A percentile compares a stretch with the other conserved stretches of the same genome.
These are phyloP conservation scores for Pulveroboletus ravenelii DNA, from an alignment of 768 basidiomycete species.

Conservation along the genomic window DNA sequence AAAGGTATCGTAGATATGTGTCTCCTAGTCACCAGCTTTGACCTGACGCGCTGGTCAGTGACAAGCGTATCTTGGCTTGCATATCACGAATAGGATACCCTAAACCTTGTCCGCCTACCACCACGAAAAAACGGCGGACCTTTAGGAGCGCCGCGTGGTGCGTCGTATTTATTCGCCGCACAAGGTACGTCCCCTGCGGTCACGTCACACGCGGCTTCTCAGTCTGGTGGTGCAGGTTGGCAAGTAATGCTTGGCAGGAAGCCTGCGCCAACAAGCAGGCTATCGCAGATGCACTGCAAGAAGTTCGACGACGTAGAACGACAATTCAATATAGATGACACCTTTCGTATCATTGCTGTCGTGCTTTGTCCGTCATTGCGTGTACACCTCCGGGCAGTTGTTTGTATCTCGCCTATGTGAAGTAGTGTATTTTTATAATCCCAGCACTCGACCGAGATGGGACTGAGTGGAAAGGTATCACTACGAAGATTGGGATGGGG, in stretches of 20 bases:
- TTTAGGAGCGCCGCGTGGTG: slow-evolving; percentile 55
- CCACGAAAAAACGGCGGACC: slow-evolving; percentile 39
- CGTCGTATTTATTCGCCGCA: slow-evolving; percentile 61
- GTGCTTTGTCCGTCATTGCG: background rate
- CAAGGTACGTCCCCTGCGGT: slow-evolving; percentile 44
- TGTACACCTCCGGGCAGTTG: slow-evolving; percentile 7
- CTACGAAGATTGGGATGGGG: slow-evolving; percentile 18
- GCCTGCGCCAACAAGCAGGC: slow-evolving; percentile 58
- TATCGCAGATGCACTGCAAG: slow-evolving; percentile 61
- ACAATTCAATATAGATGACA: slow-evolving; percentile 11
- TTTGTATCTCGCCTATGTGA: slow-evolving; percentile 15
- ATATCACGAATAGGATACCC: slow-evolving; percentile 72
- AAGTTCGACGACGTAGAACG: slow-evolving; percentile 55
- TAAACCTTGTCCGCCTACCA: slow-evolving; percentile 37
- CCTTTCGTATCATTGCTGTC: background rate
- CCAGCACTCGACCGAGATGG: background rate
- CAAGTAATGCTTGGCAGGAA: slow-evolving; percentile 60
- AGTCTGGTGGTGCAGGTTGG: slow-evolving; percentile 39
- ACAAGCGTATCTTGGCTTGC: slow-evolving; percentile 66
- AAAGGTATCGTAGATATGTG: slow-evolving; percentile 44
- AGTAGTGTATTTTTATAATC: slow-evolving; percentile 20
- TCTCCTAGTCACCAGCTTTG: background rate
- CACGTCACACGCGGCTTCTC: slow-evolving; percentile 1
- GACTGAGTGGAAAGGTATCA: background rate
- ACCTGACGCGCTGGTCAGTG: slow-evolving; percentile 37